These are phyloP conservation scores for Aspergillus spinulosporus DNA, from an alignment of 2,329 filamentous ascomycete genomes.

Conservation along the genomic window DNA sequence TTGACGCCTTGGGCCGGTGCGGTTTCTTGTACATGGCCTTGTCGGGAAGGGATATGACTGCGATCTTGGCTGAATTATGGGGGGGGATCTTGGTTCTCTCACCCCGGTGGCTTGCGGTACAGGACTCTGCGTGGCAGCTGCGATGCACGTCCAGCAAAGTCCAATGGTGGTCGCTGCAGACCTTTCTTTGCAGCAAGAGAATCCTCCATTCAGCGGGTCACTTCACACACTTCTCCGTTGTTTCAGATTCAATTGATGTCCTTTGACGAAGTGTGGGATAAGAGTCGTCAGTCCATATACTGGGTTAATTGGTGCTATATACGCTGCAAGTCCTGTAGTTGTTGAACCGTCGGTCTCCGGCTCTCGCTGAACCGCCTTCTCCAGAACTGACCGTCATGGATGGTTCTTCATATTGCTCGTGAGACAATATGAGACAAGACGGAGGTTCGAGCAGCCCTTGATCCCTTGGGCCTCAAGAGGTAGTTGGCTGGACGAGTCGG, in stretches of 20 bases:
- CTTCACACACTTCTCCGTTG: constrained; percentile 9
- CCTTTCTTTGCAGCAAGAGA: constrained; percentile 2
- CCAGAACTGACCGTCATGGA: constrained; percentile 16
- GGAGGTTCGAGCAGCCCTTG: constrained; percentile 10
- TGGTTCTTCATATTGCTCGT: constrained; percentile 12
- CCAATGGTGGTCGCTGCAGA: constrained; percentile 1
- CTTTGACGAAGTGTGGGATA: constrained; percentile 15
- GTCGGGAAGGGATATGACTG: background rate
- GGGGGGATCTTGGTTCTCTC: constrained; percentile 2
- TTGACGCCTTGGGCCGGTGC: background rate
- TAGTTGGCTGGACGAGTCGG: constrained; percentile 4
- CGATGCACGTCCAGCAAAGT: constrained; percentile 12
- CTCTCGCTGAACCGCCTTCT: constrained; percentile 11
- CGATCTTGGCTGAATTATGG: background rate
- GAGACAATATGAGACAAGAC: constrained; percentile 1
- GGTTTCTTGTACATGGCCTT: background rate
- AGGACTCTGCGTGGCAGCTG: constrained; percentile 16
- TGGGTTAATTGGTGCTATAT: background rate
- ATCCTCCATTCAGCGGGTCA: constrained; percentile 17
- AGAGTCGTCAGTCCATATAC: constrained; percentile 13
- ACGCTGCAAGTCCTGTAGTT: background rate
- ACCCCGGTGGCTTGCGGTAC: background rate
- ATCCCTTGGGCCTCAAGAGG: constrained; percentile 13
- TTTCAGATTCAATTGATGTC: constrained; percentile 1
- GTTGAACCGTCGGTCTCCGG: constrained; percentile 13